Percentiles rank a stretch among this genome's conserved stretches.
Evolutionary conservation across 495 filamentous ascomycete genomes (phyloP).

Genomic region (Paragyromitra xinjiangensis): DNA sequence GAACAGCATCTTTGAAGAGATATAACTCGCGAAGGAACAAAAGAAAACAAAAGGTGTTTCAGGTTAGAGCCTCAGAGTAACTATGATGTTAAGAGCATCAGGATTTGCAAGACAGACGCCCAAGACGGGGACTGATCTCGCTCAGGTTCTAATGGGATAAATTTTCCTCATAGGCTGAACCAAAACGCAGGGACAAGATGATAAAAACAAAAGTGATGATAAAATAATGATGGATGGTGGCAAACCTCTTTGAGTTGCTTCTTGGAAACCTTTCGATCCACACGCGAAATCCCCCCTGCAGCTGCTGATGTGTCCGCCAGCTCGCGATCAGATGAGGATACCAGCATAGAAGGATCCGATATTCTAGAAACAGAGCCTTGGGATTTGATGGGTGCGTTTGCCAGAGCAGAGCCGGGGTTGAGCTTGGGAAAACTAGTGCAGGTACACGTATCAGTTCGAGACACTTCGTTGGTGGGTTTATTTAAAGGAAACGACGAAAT

Average conservation of each 20-base stretch:
- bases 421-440: constrained; percentile 57
- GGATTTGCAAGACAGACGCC: constrained; percentile 53
- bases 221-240: constrained; percentile 25
- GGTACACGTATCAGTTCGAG: constrained; percentile 55
- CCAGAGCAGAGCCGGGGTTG: constrained; percentile 54
- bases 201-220: constrained; percentile 36
- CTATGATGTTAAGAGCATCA: constrained; percentile 77
- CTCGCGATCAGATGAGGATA: constrained; percentile 55
- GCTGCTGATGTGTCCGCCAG: constrained; percentile 54
- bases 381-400: constrained; percentile 56
- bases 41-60: constrained; percentile 51
- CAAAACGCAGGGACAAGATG: constrained; percentile 30
- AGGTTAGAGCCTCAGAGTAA: constrained; percentile 83
- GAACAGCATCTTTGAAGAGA: constrained; percentile 18
- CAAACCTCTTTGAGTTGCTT: constrained; percentile 53
- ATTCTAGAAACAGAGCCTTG: constrained; percentile 55
- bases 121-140: constrained; percentile 67
- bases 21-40: constrained; percentile 26
- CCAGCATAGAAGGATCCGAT: constrained; percentile 54
- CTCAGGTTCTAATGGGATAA: constrained; percentile 60
- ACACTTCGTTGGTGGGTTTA: constrained; percentile 47
- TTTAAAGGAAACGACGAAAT: constrained; percentile 52
- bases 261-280: constrained; percentile 53
- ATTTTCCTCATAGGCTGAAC: constrained; percentile 74
- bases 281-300: constrained; percentile 54